phyloP scores from a whole-genome alignment of 441 rosid species.

The Pelargonium fulgidum region DNA sequence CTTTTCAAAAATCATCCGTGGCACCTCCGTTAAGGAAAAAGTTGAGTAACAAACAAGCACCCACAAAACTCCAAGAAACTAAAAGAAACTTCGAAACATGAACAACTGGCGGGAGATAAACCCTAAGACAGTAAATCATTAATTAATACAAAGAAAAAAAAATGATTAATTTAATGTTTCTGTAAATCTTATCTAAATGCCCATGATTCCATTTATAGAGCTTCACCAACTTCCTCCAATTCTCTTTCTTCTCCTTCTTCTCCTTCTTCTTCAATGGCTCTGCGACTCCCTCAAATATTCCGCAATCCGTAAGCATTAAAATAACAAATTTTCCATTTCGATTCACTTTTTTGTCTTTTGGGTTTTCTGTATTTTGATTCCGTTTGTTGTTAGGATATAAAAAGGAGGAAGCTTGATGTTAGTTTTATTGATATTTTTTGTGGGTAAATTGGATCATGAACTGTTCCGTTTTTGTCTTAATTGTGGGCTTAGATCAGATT shows the following conservation, averaged over 20 bases:
- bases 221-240: constrained; percentile 22
- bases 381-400: neutral
- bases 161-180: neutral
- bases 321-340: neutral
- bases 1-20: too few relatives aligned
- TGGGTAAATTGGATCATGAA: neutral
- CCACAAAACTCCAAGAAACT: too few relatives aligned
- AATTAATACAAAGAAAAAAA: neutral
- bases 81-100: neutral
- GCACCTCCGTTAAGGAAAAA: too few relatives aligned
- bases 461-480: too few relatives aligned
- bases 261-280: constrained; percentile 39
- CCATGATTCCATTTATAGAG: neutral
- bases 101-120: constrained; percentile 36
- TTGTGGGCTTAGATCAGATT: neutral
- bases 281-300: constrained; percentile 26
- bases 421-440: neutral
- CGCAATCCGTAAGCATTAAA: constrained; percentile 30
- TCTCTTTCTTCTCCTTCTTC: constrained; percentile 14
- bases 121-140: constrained; percentile 17
- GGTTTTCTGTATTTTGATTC: neutral
- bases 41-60: too few relatives aligned
- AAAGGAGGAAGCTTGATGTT: neutral
- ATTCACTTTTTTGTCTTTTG: neutral
- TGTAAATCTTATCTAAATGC: constrained; percentile 16